These are phyloP conservation scores for Coccomyxa sp. DNA, from an alignment of 139 green algal genomes.

Conservation along the genomic window DNA sequence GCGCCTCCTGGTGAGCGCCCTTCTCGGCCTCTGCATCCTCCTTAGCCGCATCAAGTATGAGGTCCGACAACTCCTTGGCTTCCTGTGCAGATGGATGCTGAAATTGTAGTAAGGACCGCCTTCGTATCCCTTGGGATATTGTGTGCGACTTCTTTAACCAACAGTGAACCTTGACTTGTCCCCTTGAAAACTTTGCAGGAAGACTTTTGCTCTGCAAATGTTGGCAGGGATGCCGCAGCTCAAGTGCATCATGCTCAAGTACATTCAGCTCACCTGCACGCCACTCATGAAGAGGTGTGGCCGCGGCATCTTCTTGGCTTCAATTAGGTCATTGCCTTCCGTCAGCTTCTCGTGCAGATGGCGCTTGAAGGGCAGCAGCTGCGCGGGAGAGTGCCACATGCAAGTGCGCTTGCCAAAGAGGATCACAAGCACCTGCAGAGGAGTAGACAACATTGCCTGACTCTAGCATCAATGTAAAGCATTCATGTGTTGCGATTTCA, in stretches of 20 bases:
- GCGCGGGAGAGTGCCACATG: constrained; percentile 26
- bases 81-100: not conserved
- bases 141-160: not conserved
- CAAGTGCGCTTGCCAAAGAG: constrained; percentile 22
- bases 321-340: constrained; percentile 1
- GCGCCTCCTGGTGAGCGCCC: not conserved
- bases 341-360: constrained; percentile 17
- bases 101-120: no score
- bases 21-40: not conserved
- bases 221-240: not conserved
- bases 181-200: no score
- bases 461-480: not conserved
- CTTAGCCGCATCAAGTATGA: not conserved
- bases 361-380: constrained; percentile 37
- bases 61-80: not conserved
- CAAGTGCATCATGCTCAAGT: not conserved
- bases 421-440: constrained; percentile 31
- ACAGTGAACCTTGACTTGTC: no score
- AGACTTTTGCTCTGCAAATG: no score
- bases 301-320: constrained; percentile 15
- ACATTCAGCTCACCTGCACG: constrained; percentile 4
- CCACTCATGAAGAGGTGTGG: not conserved
- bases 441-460: not conserved
- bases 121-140: no score
- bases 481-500: not conserved